Base-by-base conservation (phyloP, 306 rosid species). In the Parietaria judaica region DNA sequence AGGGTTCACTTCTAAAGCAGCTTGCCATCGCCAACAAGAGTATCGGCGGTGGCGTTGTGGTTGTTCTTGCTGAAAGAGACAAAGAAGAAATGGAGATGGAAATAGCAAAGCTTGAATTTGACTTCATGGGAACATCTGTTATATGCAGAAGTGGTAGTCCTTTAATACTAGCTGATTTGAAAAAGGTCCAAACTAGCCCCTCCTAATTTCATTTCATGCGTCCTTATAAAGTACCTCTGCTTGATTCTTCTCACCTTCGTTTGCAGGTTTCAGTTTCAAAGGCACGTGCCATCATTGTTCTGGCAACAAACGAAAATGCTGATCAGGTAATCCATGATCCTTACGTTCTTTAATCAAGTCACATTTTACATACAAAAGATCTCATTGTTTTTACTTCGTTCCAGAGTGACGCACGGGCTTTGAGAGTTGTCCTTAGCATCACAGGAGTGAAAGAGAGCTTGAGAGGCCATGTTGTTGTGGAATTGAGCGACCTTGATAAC, bases 81-180 rank as follows among this genome's bases (percentile, higher is more conserved):
- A 91, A 91, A 81, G 98, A 88, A 81, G 96, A 91, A 75, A 91
- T 91, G 98, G 96, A 91, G 79, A 75, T 86, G 70, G 98, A 91
- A 67, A 91, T 91, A 78, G 76, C 92, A 73, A 91, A 88, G 82
- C 90, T 91, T 54, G 98, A 91, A 79, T 91, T 91, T 61, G 92
- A 83, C 72, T 85, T 91, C 78, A 91, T 91, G 98, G 96, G 98
- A 65, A 91, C 92, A 1, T 88, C 96, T 36, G 96, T 91, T 64
- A 91, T 91, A 71, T 88, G 98, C 71, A 75, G 98, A 82, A 91
- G 98, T 74, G 98, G 98, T 77, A 91, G 98, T 73, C 95, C 98
- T 70, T 96, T 91, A 59, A 91, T 91, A 65, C 77, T 91, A 63
- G 98, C 96, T 56, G 98, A 91, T 79, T 71, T 91, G 48, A 91